Conservation (phyloP, 1,139 yeast species). For the Ogataea hybrid region DNA sequence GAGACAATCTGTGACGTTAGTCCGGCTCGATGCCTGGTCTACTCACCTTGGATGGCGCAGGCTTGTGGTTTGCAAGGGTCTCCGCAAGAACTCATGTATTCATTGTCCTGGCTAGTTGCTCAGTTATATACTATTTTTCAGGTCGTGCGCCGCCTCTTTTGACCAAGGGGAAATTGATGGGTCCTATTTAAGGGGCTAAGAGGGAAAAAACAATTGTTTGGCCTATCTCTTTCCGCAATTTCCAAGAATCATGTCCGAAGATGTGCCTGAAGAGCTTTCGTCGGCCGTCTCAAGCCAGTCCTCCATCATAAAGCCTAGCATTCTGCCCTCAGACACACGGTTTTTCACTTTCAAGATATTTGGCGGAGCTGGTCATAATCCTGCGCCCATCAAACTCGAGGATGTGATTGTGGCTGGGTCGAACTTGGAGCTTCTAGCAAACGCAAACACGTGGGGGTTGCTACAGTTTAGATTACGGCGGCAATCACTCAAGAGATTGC, state of each 20-base stretch:
- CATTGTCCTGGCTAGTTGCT: background rate
- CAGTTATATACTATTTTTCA: background rate
- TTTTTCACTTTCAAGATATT: slow-evolving; percentile 24
- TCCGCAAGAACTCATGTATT: slow-evolving; percentile 5
- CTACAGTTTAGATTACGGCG: slow-evolving; percentile 8
- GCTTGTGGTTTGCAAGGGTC: slow-evolving; percentile 68
- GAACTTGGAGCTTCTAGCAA: slow-evolving; percentile 13
- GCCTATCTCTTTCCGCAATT: slow-evolving; percentile 13
- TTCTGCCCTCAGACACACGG: slow-evolving; percentile 21
- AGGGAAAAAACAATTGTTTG: slow-evolving; percentile 4
- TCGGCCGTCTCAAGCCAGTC: slow-evolving; percentile 18
- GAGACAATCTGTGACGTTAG: slow-evolving; percentile 41
- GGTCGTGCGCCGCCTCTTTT: slow-evolving; percentile 8
- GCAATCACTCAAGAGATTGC: slow-evolving; percentile 6
- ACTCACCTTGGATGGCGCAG: slow-evolving; percentile 61
- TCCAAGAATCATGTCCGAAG: slow-evolving; percentile 1
- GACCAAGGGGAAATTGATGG: slow-evolving; percentile 6
- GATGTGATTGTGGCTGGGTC: slow-evolving; percentile 18
- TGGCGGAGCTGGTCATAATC: slow-evolving; percentile 16
- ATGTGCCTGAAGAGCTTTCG: slow-evolving; percentile 3
- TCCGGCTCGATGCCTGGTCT: background rate
- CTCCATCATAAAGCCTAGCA: slow-evolving; percentile 27
- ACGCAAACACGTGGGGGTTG: slow-evolving; percentile 11
- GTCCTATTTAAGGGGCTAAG: slow-evolving; percentile 8
- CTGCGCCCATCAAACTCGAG: slow-evolving; percentile 4